Evolutionary conservation across 2,329 filamentous ascomycete genomes (phyloP).

Genomic region (Cordyceps pruinosa): DNA sequence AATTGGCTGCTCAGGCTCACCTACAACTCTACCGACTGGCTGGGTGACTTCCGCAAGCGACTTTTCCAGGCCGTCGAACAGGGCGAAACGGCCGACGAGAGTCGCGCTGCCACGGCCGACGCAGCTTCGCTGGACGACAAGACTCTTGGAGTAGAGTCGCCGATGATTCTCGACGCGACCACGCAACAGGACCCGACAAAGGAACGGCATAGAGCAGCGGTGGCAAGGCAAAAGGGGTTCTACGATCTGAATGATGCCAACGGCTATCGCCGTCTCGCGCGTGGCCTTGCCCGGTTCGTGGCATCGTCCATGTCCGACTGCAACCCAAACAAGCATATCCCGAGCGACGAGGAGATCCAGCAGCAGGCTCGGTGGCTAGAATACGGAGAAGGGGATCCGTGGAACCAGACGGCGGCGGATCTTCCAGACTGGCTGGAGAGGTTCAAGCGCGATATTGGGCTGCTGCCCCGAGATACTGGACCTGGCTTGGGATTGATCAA

Average conservation of each 20-base stretch:
- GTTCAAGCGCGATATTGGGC: slow-evolving; percentile 53
- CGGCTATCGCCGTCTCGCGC: slow-evolving; percentile 51
- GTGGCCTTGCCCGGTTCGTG: slow-evolving; percentile 47
- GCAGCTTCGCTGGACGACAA: neutral
- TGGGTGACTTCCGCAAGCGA: slow-evolving; percentile 48
- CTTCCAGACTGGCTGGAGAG: slow-evolving; percentile 57
- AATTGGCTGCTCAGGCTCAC: slow-evolving; percentile 51
- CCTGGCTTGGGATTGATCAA: slow-evolving; percentile 2
- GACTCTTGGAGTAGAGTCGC: neutral
- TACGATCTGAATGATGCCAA: slow-evolving; percentile 55
- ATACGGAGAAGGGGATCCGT: slow-evolving; percentile 57
- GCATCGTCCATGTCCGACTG: slow-evolving; percentile 48
- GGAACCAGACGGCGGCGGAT: slow-evolving; percentile 58
- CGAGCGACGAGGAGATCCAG: slow-evolving; percentile 52
- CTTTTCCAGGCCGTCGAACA: slow-evolving; percentile 22
- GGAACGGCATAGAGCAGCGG: slow-evolving; percentile 46
- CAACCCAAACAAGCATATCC: slow-evolving; percentile 53
- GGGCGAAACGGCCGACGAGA: neutral
- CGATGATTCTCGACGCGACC: neutral
- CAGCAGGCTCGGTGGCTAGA: slow-evolving; percentile 57
- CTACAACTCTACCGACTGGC: slow-evolving; percentile 43
- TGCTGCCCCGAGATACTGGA: slow-evolving; percentile 1
- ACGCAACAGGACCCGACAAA: slow-evolving; percentile 49
- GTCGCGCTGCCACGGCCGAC: neutral
- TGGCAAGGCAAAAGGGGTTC: slow-evolving; percentile 46